Base-by-base conservation (phyloP, 2,329 filamentous ascomycete species). In the Colletotrichum nymphaeae region DNA sequence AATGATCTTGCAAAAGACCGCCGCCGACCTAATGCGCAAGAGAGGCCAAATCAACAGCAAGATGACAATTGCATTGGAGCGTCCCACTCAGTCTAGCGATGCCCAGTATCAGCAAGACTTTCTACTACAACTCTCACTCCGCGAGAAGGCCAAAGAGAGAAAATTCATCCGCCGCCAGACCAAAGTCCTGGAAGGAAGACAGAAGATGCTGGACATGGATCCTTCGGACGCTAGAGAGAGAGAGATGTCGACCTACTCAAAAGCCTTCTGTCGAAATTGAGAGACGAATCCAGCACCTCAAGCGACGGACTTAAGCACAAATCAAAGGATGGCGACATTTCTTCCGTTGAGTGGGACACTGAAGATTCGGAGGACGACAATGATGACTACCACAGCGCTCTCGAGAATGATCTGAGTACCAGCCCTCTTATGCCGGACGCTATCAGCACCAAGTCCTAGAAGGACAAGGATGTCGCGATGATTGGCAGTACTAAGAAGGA, bases 101-200 rank as follows among this genome's bases (percentile, higher is more conserved):
- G 70, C 24, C 16, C 66, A 63, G n/a, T 16, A 30, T 22, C 70
- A 64, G 67, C 59, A 70, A 37, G 46, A 69, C n/a, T 6, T 28
- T 14, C 24, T 70, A 16, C 42, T 42, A 6, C 16, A 52, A 32
- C 59, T 55, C 24, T 60, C 59, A 14, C 30, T 28, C 14, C 59
- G 67, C 26, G 59, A 55, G 24, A 65, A 60, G 35, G 14, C 35
- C 12, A 46, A 56, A 30, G 67, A 65, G 26, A 30, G 49, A n/a
- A 69, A 60, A 19, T 70, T 73, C 56, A 65, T 55, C 49, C 11
- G 16, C 46, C 66, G 55, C 4, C 70, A 73, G 19, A 65, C 19
- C 12, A 30, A 46, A n/a, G 55, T 37, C 3, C 32, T 73, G 9
- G 24, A 16, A 14, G 35, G 69, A 5, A 60, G 66, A 37, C 26